These are phyloP conservation scores for Pseudogymnoascus pannorum DNA, from an alignment of 2,329 filamentous ascomycete species.

Conservation along the genomic window DNA sequence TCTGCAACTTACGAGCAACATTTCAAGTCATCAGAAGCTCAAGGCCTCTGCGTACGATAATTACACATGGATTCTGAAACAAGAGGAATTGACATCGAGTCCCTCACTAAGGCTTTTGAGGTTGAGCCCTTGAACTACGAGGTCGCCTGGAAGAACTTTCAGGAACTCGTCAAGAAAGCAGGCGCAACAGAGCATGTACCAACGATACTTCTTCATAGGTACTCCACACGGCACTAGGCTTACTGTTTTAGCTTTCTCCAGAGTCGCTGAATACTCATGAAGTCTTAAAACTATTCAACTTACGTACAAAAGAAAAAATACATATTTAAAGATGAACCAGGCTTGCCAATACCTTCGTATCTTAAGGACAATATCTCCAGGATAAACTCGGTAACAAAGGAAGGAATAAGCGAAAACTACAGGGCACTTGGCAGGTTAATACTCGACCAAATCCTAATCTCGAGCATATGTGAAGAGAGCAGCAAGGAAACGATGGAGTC, in stretches of 20 bases:
- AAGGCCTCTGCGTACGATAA: not conserved
- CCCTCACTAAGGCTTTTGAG: not conserved
- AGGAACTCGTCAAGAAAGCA: not conserved
- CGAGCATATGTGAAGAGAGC: constrained; percentile 3
- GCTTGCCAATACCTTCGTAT: constrained; percentile 7
- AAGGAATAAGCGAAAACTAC: not conserved
- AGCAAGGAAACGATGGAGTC: not conserved
- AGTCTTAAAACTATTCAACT: not conserved
- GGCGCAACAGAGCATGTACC: too few species aligned
- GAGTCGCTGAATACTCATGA: not conserved
- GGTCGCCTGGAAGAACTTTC: not conserved
- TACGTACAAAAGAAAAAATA: not conserved
- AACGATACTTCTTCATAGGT: not conserved
- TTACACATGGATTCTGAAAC: not conserved
- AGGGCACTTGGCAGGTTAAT: constrained; percentile 3
- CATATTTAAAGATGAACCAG: not conserved
- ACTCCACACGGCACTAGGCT: not conserved
- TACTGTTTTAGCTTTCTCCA: constrained; percentile 8
- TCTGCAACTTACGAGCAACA: not conserved
- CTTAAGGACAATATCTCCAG: constrained; percentile 2
- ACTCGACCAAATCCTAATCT: constrained; percentile 10
- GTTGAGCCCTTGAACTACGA: not conserved
- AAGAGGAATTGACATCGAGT: not conserved
- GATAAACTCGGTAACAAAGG: constrained; percentile 6
- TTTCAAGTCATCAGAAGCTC: not conserved